Evolutionary conservation across 1,284 basidiomycete genomes (phyloP).

Genomic region (Leucoagaricus sp.): DNA sequence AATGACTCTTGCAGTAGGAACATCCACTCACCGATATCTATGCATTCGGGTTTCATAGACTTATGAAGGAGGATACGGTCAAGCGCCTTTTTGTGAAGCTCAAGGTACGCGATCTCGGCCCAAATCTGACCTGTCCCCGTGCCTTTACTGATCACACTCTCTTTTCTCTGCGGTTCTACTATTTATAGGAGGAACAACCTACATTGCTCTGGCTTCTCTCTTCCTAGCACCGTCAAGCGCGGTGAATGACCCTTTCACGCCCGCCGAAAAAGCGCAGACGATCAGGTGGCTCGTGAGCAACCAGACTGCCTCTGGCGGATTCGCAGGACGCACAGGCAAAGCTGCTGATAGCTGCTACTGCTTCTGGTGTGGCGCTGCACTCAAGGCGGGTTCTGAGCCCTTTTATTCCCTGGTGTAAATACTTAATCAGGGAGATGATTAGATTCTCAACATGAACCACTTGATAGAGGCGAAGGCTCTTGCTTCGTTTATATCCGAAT

Average conservation of each 20-base stretch:
- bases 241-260: slow-evolving; percentile 34
- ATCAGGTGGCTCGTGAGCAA: slow-evolving; percentile 80
- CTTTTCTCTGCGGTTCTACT: background rate
- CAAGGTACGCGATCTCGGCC: slow-evolving; percentile 56
- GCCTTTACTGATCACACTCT: slow-evolving; percentile 1
- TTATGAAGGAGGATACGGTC: slow-evolving; percentile 93
- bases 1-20: background rate
- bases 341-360: slow-evolving; percentile 90
- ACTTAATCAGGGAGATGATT: background rate
- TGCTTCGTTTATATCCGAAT: slow-evolving; percentile 63
- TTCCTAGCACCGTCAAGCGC: slow-evolving; percentile 46
- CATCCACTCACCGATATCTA: background rate
- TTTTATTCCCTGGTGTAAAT: background rate
- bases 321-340: slow-evolving; percentile 86
- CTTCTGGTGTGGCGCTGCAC: slow-evolving; percentile 88
- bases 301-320: slow-evolving; percentile 72
- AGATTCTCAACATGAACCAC: slow-evolving; percentile 66
- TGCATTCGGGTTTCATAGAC: slow-evolving; percentile 50
- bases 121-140: background rate
- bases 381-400: slow-evolving; percentile 52
- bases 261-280: slow-evolving; percentile 50
- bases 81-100: slow-evolving; percentile 80
- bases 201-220: slow-evolving; percentile 84
- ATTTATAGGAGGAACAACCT: slow-evolving; percentile 84
- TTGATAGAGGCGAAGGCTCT: slow-evolving; percentile 60